A percentile compares a stretch with the other conserved stretches of the same genome.
Conservation (phyloP, 495 filamentous ascomycete genomes). For the Tuber microsphaerosporum region DNA sequence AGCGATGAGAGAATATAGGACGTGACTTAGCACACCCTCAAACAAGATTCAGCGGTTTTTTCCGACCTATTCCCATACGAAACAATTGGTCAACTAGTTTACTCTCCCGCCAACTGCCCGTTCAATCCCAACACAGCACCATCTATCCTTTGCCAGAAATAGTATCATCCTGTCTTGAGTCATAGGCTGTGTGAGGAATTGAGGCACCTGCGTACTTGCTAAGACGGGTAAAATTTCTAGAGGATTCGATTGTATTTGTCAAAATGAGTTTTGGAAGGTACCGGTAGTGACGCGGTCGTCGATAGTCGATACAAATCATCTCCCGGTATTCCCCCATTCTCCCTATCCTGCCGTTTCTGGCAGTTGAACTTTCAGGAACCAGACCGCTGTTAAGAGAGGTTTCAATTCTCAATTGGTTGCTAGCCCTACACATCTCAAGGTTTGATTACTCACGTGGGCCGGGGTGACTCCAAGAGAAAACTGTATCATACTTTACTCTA, state of each 20-base stretch:
- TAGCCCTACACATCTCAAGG: background rate
- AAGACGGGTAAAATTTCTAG: background rate
- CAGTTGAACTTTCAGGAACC: background rate
- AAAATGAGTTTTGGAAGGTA: background rate
- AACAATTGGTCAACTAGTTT: background rate
- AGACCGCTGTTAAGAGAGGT: background rate
- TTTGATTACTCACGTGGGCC: background rate
- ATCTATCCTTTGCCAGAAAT: background rate
- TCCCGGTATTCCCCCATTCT: background rate
- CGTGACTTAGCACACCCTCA: background rate
- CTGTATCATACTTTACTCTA: background rate
- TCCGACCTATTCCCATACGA: background rate
- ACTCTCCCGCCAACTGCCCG: background rate
- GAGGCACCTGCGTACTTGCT: background rate
- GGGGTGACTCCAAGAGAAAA: background rate
- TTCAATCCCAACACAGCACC: background rate
- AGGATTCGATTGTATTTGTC: background rate
- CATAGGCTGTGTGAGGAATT: background rate
- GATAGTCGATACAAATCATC: background rate
- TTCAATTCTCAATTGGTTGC: background rate
- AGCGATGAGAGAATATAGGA: background rate
- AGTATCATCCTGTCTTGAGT: background rate
- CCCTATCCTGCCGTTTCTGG: background rate
- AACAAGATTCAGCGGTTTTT: background rate
- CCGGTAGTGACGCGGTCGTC: background rate